Percentiles rank a stretch among this genome's conserved stretches.
Conservation (phyloP, 2,329 filamentous ascomycete genomes). For the Ceratocystiopsis sp. region DNA sequence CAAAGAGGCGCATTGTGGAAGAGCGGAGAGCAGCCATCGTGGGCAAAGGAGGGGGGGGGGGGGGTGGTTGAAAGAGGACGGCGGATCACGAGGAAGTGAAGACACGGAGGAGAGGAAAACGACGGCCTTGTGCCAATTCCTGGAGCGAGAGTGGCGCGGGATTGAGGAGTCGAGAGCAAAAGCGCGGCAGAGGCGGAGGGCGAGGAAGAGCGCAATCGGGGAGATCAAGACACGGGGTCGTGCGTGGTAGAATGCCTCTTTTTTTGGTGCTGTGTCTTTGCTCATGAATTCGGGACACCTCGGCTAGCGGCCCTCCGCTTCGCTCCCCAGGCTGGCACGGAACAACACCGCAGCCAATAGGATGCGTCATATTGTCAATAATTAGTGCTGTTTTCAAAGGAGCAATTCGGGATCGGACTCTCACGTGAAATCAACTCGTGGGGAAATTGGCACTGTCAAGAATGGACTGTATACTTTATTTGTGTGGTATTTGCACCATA, state of each 20-base stretch:
- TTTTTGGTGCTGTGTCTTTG: slow-evolving; percentile 2
- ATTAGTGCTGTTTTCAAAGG: no score
- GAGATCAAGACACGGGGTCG: neutral
- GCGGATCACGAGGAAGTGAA: neutral
- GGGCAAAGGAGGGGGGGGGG: slow-evolving; percentile 4
- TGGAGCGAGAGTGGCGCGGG: no score
- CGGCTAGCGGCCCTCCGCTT: slow-evolving; percentile 6
- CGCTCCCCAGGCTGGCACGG: no score
- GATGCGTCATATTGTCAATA: slow-evolving; percentile 9
- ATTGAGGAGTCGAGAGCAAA: neutral
- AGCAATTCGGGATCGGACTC: no score
- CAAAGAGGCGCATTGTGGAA: slow-evolving; percentile 33
- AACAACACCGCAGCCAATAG: slow-evolving; percentile 6
- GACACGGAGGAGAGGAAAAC: neutral
- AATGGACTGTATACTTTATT: neutral
- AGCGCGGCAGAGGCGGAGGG: neutral
- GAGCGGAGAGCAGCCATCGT: slow-evolving; percentile 47
- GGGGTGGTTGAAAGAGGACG: neutral
- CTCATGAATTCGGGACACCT: slow-evolving; percentile 10
- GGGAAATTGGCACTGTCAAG: no score
- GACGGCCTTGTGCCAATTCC: no score
- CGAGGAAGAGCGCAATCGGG: neutral
- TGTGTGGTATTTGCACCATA: no score
- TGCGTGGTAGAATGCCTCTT: neutral
- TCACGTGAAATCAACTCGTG: no score